Base-by-base conservation (phyloP, 495 filamentous ascomycete species). In the Annulohypoxylon stygium region DNA sequence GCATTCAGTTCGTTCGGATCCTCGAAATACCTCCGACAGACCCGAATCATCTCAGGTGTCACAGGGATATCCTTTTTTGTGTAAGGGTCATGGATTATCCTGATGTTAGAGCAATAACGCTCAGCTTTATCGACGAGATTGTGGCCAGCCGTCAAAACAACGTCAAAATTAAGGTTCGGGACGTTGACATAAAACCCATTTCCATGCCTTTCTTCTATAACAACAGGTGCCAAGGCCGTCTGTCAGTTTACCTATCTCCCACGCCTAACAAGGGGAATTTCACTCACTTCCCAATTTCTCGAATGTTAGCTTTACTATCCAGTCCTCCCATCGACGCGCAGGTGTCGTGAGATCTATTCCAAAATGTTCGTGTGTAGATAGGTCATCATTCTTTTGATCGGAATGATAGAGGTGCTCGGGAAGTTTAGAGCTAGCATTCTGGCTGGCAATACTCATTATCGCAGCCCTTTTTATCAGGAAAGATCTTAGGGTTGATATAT, bases 171-270 rank as follows among this genome's bases (percentile, higher is more conserved):
- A 48, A 76, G 53, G 65, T 75, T 71, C 62, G 75, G 79, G 71
- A 78, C 70, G 68, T 80, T 79, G 62, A 80, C 65, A 51, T 78
- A 78, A 73, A 80, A 80, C 36, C 80, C 81, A 23, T 41, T 73
- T 3, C 70, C 70, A 18, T 73, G 53, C 7, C 61, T 65, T 30
- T 60, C 65, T 2, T n/a, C 70, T 73, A 34, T 33, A 26, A 14
- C 23, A 16, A 30, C 11, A 4, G 9, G 20, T 16, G 9, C 12
- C 23, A 30, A 58, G 11, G 8, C 26, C 20, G 2, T 60, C 1
- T 43, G 57, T 41, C 14, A 60, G 57, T 26, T 34, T 39, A 25
- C 2, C 30, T 30, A 30, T 30, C 30, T 41, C 34, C 16, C 51
- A n/a, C 51, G 25, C 3, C 14, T 37, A 10, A 5, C 0, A 25